Evolutionary conservation across 2,329 filamentous ascomycete species (phyloP), one percentile per base, ranked within the genome.

Genomic region (Alternaria longipes): DNA sequence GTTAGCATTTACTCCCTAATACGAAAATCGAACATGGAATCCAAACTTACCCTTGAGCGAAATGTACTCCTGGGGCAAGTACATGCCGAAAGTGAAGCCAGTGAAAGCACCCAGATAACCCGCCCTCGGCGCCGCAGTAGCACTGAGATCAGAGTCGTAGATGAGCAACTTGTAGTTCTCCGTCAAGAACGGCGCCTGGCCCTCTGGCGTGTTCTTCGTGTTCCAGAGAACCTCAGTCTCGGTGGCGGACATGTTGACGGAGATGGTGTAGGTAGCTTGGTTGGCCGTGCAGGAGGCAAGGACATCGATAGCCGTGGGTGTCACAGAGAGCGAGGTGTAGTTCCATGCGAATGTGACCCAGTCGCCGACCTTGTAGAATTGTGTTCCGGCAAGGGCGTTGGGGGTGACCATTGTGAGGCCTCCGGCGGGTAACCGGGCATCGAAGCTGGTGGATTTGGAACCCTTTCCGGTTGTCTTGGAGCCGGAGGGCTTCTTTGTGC

Each of bases 261-360:
- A 81, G 60, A 91, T 83, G 20, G 88, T 90, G 74, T 90, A 90
- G 38, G 83, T 86, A 47, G 82, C 82, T 59, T 83, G 80, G 77
- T 89, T 89, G 60, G 81, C 75, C 36, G 82, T 83, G 81, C 88
- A 90, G 11, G 84, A 84, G 2, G 89, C 88, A 44, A 90, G 78
- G 38, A 90, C 83, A 67, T 90, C 87, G 68, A 91, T 80, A 44
- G 82, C 83, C 1, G 82, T 81, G 0, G 89, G 89, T 0, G 85
- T 87, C 18, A 85, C 81, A 20, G 81, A 83, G 24, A 90, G 79
- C 11, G 86, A 88, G 14, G 89, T 91, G 78, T 90, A 90, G 77
- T 91, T 90, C 88, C 89, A 91, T 20, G 81, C 84, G 67, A 90
- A 89, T 0, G 88, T 90, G 30, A 90, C 79, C 60, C 81, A 83